Evolutionary conservation across 78 protist genomes (phyloP).

Genomic region (Creolimax fragrantissima): DNA sequence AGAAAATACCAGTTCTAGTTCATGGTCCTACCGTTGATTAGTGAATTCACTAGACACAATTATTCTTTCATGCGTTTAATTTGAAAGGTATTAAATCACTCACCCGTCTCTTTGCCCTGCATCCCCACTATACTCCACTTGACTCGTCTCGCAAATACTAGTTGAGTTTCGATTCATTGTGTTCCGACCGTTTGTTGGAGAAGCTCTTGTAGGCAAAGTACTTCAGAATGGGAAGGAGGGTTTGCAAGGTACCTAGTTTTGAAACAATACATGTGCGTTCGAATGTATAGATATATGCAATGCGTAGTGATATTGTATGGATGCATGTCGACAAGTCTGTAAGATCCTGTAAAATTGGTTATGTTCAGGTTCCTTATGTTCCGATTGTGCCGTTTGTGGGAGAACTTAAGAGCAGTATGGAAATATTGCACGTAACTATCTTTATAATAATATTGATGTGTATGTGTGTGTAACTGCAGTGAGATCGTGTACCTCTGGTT

Average conservation of each 20-base stretch:
- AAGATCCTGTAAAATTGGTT: background rate
- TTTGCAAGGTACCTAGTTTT: background rate
- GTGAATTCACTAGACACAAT: too few species aligned
- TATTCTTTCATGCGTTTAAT: too few species aligned
- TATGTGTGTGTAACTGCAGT: too few species aligned
- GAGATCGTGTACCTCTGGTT: too few species aligned
- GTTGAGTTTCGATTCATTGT: background rate
- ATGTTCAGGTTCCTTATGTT: background rate
- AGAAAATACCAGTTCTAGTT: too few species aligned
- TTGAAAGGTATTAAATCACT: background rate
- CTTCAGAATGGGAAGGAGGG: background rate
- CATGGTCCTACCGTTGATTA: too few species aligned
- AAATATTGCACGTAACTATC: too few species aligned
- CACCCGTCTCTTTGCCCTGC: background rate
- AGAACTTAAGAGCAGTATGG: too few species aligned
- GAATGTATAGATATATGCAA: background rate
- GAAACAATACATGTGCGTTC: too few species aligned
- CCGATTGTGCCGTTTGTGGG: too few species aligned
- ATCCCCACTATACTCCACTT: background rate
- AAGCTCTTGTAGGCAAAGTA: background rate
- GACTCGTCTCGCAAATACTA: background rate
- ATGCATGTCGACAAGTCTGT: background rate
- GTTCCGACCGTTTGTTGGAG: constrained; percentile 6
- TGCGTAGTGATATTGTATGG: background rate
- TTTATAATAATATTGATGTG: too few species aligned